phyloP scores from a whole-genome alignment of 306 rosid genomes.

The Cicer chorassanicum region DNA sequence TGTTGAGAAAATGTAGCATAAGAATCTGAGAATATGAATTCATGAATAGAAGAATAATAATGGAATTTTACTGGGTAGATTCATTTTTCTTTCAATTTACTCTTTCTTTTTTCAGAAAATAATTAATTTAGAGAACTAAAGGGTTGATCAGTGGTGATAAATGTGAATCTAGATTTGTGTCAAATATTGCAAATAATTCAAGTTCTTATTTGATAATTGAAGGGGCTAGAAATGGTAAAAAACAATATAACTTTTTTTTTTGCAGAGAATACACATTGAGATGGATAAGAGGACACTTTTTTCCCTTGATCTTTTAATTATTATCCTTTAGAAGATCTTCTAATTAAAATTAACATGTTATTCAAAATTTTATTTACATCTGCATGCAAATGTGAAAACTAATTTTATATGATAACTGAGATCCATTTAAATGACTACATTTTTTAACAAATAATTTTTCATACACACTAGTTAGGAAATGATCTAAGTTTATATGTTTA shows the following conservation, averaged over 20 bases:
- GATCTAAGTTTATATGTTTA: not conserved
- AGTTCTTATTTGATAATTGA: not conserved
- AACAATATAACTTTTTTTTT: too few relatives aligned
- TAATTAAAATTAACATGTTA: too few relatives aligned
- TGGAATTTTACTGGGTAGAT: slow-evolving; percentile 10
- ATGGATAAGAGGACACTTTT: too few relatives aligned
- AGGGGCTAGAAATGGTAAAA: slow-evolving; percentile 19
- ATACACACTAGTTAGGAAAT: too few relatives aligned
- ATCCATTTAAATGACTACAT: too few relatives aligned
- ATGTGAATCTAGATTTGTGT: slow-evolving; percentile 34
- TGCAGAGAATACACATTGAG: too few relatives aligned
- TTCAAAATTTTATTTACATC: too few relatives aligned
- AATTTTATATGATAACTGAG: too few relatives aligned
- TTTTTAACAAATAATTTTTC: too few relatives aligned
- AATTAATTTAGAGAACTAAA: not conserved
- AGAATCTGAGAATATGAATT: slow-evolving; percentile 39
- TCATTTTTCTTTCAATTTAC: slow-evolving; percentile 6
- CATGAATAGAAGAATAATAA: not conserved
- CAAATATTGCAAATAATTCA: slow-evolving; percentile 17
- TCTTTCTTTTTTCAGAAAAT: not conserved
- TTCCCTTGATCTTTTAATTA: too few relatives aligned
- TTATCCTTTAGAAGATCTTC: too few relatives aligned
- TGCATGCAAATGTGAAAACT: too few relatives aligned
- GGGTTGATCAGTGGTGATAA: slow-evolving; percentile 14
- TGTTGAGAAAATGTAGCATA: slow-evolving; percentile 27